Evolutionary conservation across 2,329 filamentous ascomycete genomes (phyloP), one percentile per base, ranked within the genome.

Genomic region (Ophiostoma sp.): DNA sequence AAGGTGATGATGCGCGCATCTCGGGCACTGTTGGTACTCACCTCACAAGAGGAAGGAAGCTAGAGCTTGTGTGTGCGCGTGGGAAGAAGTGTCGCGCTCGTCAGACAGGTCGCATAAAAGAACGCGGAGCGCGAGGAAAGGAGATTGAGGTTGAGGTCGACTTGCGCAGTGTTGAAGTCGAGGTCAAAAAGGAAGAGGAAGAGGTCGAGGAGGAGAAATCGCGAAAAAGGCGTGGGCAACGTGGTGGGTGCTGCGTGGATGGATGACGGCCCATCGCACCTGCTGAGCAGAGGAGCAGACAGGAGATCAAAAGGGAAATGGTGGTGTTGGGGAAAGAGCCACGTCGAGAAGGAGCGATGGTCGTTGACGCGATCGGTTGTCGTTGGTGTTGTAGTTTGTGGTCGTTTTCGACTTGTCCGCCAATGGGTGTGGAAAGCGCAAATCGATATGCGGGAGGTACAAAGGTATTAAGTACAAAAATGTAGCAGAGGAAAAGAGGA

Each of bases 191-290:
- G 17, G 28, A 17, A 28, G 25, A 11, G 11, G 25, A 9, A 45
- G 55, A 17, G 57, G 33, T 22, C n/a, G n/a, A 33, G 22, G 61
- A 25, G 28, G 57, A 22, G 19, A 28, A 22, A 22, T 28, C 11
- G 28, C 39, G 64, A 2, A 69, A 36, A 55, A 69, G 69, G 42
- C 22, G 72, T 36, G 25, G 68, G 45, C 28, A 48, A 31, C 50
- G 69, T 48, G 45, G 66, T 50, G 45, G 66, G 28, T 57, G 59
- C 3, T 69, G 69, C 36, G 61, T 19, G 48, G 63, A 69, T 50
- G 61, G 33, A 28, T 71, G 73, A 72, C 63, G 63, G 73, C 69
- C 69, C 73, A 74, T 74, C 69, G 69, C 73, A 74, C 73, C 72
- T 74, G 73, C 70, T 42, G 36, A n/a, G n/a, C n/a, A n/a, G n/a